Percentiles rank a stretch among this genome's conserved stretches.
These are phyloP conservation scores for Syzygium grande DNA, from an alignment of 345 rosid genomes.

Conservation along the genomic window DNA sequence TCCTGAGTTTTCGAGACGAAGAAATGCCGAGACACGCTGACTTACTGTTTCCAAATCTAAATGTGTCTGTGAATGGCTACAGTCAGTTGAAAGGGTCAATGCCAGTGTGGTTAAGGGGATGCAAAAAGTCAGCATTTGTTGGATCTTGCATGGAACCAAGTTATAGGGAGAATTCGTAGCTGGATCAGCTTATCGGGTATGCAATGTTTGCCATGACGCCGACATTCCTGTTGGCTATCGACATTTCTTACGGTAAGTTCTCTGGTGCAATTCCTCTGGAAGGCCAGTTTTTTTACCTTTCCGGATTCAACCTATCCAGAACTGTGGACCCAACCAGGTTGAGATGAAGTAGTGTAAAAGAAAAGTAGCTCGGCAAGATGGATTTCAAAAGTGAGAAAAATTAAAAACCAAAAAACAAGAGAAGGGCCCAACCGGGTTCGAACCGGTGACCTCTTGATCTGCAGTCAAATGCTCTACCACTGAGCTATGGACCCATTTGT, in stretches of 20 bases:
- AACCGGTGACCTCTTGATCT: slow-evolving; percentile 66
- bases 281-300: slow-evolving; percentile 20
- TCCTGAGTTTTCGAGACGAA: background rate
- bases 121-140: slow-evolving; percentile 4
- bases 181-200: slow-evolving; percentile 5
- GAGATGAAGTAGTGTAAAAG: background rate
- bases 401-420: background rate
- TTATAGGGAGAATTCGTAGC: slow-evolving; percentile 3
- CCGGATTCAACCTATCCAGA: slow-evolving; percentile 8
- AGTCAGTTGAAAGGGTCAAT: slow-evolving; percentile 7
- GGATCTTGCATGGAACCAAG: slow-evolving; percentile 8
- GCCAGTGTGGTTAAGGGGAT: slow-evolving; percentile 7
- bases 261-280: slow-evolving; percentile 8
- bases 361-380: background rate
- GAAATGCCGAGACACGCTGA: slow-evolving; percentile 2
- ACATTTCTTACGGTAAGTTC: slow-evolving; percentile 15
- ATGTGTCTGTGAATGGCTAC: background rate
- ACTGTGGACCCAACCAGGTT: background rate
- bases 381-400: background rate
- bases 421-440: slow-evolving; percentile 34
- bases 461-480: slow-evolving; percentile 90
- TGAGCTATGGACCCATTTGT: slow-evolving; percentile 53
- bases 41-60: slow-evolving; percentile 7
- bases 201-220: slow-evolving; percentile 3
- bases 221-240: slow-evolving; percentile 5